phyloP scores from a whole-genome alignment of 169 alveolate genomes.

The Eimeria falciformis region DNA sequence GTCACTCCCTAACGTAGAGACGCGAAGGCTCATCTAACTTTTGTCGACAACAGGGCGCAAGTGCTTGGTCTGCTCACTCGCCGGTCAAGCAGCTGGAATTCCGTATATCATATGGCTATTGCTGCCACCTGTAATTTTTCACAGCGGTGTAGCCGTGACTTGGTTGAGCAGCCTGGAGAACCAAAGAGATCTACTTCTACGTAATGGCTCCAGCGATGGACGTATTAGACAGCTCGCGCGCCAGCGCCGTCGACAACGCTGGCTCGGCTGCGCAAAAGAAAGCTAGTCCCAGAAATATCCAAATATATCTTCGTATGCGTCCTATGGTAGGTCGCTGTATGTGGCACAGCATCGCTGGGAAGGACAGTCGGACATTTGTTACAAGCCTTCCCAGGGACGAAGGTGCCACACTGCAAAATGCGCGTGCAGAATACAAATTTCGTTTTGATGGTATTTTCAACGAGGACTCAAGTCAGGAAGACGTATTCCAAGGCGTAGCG shows the following conservation, averaged over 20 bases:
- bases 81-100: no score
- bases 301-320: constrained; percentile 75
- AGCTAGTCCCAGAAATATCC: constrained; percentile 28
- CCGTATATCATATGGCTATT: no score
- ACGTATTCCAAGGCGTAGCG: constrained; percentile 90
- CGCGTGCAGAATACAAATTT: constrained; percentile 82
- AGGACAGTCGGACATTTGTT: constrained; percentile 6
- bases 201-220: not conserved
- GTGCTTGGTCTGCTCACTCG: no score
- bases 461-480: constrained; percentile 86
- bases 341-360: constrained; percentile 18
- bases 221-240: not conserved
- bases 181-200: no score
- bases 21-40: no score
- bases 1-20: no score
- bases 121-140: no score
- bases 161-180: no score
- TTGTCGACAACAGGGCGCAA: no score
- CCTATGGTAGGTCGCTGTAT: constrained; percentile 55
- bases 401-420: constrained; percentile 65
- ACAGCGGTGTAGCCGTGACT: no score
- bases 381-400: constrained; percentile 10
- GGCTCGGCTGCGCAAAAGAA: no score
- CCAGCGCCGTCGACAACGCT: no score
- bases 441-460: constrained; percentile 87